Percentiles rank a stretch among this genome's conserved stretches.
Evolutionary conservation across 257 asterid genomes (phyloP).

Genomic region (Galeopsis tetrahit): DNA sequence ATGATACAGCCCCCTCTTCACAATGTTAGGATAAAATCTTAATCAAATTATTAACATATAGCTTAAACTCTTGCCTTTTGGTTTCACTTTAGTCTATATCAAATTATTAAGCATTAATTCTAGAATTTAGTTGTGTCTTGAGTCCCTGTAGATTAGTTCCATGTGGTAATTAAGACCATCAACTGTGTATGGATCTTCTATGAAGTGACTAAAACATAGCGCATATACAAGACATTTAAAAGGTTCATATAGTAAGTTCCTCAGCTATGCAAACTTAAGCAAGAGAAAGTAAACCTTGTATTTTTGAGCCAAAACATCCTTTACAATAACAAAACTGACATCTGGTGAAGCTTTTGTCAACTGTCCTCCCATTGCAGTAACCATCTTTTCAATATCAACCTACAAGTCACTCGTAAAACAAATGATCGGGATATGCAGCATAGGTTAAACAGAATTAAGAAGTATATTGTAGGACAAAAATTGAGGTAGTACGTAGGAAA

Average conservation of each 20-base stretch:
- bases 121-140: conserved; percentile 14
- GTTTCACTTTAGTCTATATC: conserved; percentile 10
- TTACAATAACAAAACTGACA: conserved; percentile 85
- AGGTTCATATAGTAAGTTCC: conserved; percentile 17
- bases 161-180: conserved; percentile 18
- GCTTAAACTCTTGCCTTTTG: conserved; percentile 20
- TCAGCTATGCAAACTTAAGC: conserved; percentile 9
- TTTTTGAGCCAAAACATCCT: conserved; percentile 83
- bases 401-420: conserved; percentile 44
- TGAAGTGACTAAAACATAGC: conserved; percentile 11
- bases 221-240: conserved; percentile 15
- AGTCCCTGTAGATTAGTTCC: conserved; percentile 15
- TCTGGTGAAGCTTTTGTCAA: conserved; percentile 74
- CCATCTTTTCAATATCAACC: conserved; percentile 75
- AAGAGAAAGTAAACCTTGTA: conserved; percentile 62
- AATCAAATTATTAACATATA: conserved; percentile 9
- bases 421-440: conserved; percentile 28
- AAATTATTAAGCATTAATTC: conserved; percentile 15
- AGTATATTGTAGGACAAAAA: neutral
- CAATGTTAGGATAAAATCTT: conserved; percentile 17
- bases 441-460: neutral
- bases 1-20: neutral
- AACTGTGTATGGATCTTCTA: conserved; percentile 14
- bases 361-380: conserved; percentile 90
- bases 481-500: conserved; percentile 9